Evolutionary conservation across 768 basidiomycete species (phyloP).

Genomic region (Tulasnella calospora): DNA sequence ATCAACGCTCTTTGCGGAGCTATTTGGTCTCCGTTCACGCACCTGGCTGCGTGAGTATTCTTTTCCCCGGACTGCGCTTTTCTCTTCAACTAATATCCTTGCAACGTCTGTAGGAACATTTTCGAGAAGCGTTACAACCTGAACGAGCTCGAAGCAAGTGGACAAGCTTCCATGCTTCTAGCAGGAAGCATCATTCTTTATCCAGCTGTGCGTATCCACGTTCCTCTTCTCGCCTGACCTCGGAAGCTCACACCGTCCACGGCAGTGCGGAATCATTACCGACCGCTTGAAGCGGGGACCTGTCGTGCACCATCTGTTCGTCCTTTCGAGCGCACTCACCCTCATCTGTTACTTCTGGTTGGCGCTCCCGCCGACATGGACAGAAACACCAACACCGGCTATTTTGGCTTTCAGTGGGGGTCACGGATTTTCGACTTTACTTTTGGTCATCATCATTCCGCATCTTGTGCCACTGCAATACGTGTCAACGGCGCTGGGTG

Average conservation of each 20-base stretch:
- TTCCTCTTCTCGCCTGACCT: background rate
- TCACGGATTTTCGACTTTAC: constrained; percentile 65
- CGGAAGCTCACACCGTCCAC: background rate
- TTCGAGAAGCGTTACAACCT: constrained; percentile 63
- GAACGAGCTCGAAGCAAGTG: constrained; percentile 56
- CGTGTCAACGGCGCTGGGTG: constrained; percentile 71
- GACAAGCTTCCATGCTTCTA: constrained; percentile 64
- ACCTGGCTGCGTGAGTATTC: constrained; percentile 60
- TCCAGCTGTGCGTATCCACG: constrained; percentile 50
- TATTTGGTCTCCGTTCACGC: constrained; percentile 73
- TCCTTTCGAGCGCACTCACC: constrained; percentile 56
- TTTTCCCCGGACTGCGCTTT: background rate
- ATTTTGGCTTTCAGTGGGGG: constrained; percentile 60
- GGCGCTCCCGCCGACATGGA: constrained; percentile 53
- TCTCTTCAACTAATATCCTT: background rate
- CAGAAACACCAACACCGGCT: constrained; percentile 56
- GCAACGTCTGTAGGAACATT: constrained; percentile 50
- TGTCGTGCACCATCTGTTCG: constrained; percentile 54
- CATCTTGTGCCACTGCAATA: constrained; percentile 64
- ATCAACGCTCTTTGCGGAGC: constrained; percentile 71
- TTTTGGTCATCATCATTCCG: constrained; percentile 70
- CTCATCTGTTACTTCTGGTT: constrained; percentile 63
- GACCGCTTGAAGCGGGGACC: constrained; percentile 55
- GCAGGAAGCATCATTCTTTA: constrained; percentile 65
- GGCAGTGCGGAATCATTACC: constrained; percentile 61